phyloP scores from a whole-genome alignment of 208 protist genomes.

The Trypanosoma rangeli region DNA sequence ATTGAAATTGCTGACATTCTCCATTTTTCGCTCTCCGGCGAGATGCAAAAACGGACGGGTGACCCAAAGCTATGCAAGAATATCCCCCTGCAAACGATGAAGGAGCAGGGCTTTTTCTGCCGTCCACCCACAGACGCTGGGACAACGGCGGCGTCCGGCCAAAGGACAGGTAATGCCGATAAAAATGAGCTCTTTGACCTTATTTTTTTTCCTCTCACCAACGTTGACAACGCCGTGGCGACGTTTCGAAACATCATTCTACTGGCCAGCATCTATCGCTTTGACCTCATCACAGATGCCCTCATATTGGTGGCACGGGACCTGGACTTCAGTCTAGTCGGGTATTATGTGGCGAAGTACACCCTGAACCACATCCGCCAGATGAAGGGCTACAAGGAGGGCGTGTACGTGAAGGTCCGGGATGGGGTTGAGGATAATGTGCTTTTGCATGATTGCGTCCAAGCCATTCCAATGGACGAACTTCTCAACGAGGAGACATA shows the following conservation, averaged over 20 bases:
- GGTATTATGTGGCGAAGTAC: conserved; percentile 92
- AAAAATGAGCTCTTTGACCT: conserved; percentile 30
- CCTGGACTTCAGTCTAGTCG: conserved; percentile 86
- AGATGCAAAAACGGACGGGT: conserved; percentile 60
- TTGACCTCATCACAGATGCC: conserved; percentile 77
- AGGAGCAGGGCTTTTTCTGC: conserved; percentile 26
- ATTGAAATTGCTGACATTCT: conserved; percentile 92
- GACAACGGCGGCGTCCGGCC: neutral
- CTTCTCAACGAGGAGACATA: conserved; percentile 55
- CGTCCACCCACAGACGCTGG: neutral
- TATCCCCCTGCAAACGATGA: conserved; percentile 25
- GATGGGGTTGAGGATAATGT: conserved; percentile 90
- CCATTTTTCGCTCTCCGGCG: conserved; percentile 89
- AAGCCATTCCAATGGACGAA: conserved; percentile 53
- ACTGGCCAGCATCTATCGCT: conserved; percentile 70
- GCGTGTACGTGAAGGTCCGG: conserved; percentile 88
- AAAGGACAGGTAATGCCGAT: neutral
- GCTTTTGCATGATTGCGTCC: conserved; percentile 86
- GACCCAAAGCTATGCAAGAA: neutral
- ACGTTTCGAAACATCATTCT: conserved; percentile 90
- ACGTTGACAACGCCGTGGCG: conserved; percentile 72
- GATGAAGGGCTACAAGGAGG: conserved; percentile 86
- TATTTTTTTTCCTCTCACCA: conserved; percentile 65
- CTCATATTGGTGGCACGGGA: conserved; percentile 79
- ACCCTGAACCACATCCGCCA: conserved; percentile 91